Evolutionary conservation across 768 basidiomycete species (phyloP), one percentile per base, ranked within the genome.

Genomic region (Hortiboletus campestris): DNA sequence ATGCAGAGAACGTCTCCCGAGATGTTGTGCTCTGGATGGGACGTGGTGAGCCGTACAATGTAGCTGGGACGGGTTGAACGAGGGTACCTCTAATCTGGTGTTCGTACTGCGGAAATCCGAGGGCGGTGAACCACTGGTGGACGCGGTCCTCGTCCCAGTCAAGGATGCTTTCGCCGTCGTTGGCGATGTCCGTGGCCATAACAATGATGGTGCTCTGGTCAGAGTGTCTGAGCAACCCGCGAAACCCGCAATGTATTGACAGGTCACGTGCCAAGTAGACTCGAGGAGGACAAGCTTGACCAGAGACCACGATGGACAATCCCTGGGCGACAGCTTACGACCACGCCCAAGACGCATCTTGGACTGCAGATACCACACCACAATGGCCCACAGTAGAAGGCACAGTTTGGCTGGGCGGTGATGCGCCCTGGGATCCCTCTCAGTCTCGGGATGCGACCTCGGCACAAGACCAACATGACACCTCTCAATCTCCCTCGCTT

Each of bases 101-200:
- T 70, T 93, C 88, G 69, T 97, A 97, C 67, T 94, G 91, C 2
- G 88, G 82, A 70, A 86, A 89, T 4, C 94, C 95, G 41, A 96
- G 78, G 32, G 76, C 77, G 20, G 81, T 75, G 54, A 96, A 75
- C 84, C 90, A 94, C n/a, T 72, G 71, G 56, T 91, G 85, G 6
- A 98, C 95, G 58, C 88, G 85, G 48, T 77, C 69, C 71, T 90
- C 88, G 67, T 84, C 83, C 89, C 90, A 92, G 56, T 88, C 84
- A 0, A 75, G 54, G 40, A 80, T 77, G 60, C 67, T 77, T 35
- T 63, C 69, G 59, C 60, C 60, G 59, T 55, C 65, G 56, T 59
- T 57, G 57, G 64, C 49, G 50, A 63, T 64, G 62, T 69, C 74
- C 65, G 69, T 64, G 54, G 61, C 58, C 64, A 62, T 36, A 11